Conservation (phyloP, 148 eudicot genomes). For the Chenopodium album region DNA sequence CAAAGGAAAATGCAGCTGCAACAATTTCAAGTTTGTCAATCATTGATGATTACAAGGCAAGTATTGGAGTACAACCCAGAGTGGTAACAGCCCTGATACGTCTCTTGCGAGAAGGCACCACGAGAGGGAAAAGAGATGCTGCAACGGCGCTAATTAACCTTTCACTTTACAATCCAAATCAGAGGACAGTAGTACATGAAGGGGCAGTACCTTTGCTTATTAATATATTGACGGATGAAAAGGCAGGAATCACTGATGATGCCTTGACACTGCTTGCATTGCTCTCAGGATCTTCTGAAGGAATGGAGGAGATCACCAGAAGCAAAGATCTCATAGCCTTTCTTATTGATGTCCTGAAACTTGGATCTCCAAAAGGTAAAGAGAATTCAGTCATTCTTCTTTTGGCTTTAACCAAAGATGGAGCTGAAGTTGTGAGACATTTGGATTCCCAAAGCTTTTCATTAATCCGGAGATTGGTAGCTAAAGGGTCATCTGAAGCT, state of each 20-base stretch:
- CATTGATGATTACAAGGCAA: constrained; percentile 46
- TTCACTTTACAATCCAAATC: constrained; percentile 37
- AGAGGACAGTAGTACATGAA: constrained; percentile 28
- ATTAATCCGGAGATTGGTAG: constrained; percentile 46
- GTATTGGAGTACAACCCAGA: constrained; percentile 46
- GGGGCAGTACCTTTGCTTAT: constrained; percentile 57
- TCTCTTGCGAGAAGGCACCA: constrained; percentile 45
- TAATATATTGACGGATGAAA: constrained; percentile 45
- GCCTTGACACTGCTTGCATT: constrained; percentile 50
- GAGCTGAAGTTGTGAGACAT: constrained; percentile 47
- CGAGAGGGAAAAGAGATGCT: constrained; percentile 56
- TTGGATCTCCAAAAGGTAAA: constrained; percentile 53
- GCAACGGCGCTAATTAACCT: constrained; percentile 56
- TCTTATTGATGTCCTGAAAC: constrained; percentile 49
- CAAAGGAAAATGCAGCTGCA: constrained; percentile 70
- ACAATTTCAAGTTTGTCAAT: constrained; percentile 52
- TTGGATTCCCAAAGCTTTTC: constrained; percentile 52
- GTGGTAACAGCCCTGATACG: constrained; percentile 42
- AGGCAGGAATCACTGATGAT: constrained; percentile 69
- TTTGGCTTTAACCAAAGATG: constrained; percentile 52
- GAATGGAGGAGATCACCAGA: constrained; percentile 43
- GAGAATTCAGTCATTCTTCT: constrained; percentile 49
- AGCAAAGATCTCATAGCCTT: constrained; percentile 38
- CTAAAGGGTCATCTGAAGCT: constrained; percentile 49
- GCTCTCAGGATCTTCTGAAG: constrained; percentile 50